These are phyloP conservation scores for Aspergillus spinulosporus DNA, from an alignment of 2,329 filamentous ascomycete species.

Conservation along the genomic window DNA sequence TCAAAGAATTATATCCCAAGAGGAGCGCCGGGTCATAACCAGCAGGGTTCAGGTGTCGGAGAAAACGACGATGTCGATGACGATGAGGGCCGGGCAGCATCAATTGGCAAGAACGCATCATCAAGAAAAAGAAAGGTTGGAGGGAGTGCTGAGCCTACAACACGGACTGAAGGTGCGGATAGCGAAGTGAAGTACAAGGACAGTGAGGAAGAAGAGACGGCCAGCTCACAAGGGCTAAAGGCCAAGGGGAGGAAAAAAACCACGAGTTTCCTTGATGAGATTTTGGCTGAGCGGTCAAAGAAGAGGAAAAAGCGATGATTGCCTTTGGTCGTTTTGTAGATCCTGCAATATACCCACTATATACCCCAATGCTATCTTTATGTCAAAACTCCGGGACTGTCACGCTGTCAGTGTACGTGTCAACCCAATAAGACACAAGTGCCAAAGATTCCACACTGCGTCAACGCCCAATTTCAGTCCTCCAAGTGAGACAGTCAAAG, in stretches of 20 bases:
- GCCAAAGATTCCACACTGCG: neutral
- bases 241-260: slow-evolving; percentile 41
- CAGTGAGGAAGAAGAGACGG: slow-evolving; percentile 10
- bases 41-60: slow-evolving; percentile 1
- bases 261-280: slow-evolving; percentile 56
- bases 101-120: slow-evolving; percentile 33
- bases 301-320: slow-evolving; percentile 48
- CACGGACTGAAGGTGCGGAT: slow-evolving; percentile 1
- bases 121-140: slow-evolving; percentile 20
- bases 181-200: neutral
- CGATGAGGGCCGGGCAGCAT: slow-evolving; percentile 45
- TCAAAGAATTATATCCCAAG: neutral
- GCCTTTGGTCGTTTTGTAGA: neutral
- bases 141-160: neutral
- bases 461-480: neutral
- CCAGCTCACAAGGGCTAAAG: slow-evolving; percentile 16
- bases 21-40: neutral
- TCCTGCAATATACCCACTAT: slow-evolving; percentile 9
- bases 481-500: slow-evolving; percentile 17
- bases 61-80: slow-evolving; percentile 35
- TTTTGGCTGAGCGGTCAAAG: slow-evolving; percentile 48
- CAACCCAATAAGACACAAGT: neutral
- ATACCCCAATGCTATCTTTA: slow-evolving; percentile 8
- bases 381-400: neutral
- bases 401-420: slow-evolving; percentile 6